Evolutionary conservation across 192 early-diverging fungal genomes (phyloP).

Genomic region (Phlyctochytrium planicorne): DNA sequence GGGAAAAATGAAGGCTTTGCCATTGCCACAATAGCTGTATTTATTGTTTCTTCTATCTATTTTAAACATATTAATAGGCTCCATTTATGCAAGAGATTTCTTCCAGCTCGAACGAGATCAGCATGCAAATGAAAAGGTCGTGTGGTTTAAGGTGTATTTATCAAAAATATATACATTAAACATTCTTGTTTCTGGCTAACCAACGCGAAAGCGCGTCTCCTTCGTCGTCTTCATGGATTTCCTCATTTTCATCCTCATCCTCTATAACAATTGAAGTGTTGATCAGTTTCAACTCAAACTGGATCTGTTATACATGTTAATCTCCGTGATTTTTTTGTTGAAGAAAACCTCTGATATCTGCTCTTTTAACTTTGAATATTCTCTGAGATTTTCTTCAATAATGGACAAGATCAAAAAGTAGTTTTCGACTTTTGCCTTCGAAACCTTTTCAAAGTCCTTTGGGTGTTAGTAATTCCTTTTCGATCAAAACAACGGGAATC

Average conservation of each 20-base stretch:
- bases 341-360: constrained; percentile 26
- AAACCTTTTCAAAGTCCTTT: constrained; percentile 43
- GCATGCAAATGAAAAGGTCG: too few species aligned
- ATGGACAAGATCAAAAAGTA: constrained; percentile 41
- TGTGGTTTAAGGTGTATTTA: neutral
- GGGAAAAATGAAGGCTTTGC: too few species aligned
- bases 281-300: constrained; percentile 29
- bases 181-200: constrained; percentile 4
- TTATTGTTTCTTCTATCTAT: too few species aligned
- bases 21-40: too few species aligned
- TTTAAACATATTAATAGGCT: too few species aligned
- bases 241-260: constrained; percentile 21
- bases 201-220: constrained; percentile 29
- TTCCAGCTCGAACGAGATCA: too few species aligned
- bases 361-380: constrained; percentile 35
- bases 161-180: neutral
- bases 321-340: too few species aligned
- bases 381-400: constrained; percentile 43
- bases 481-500: constrained; percentile 28
- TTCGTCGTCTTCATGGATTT: constrained; percentile 18
- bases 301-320: constrained; percentile 24
- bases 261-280: constrained; percentile 16
- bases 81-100: too few species aligned
- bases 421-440: constrained; percentile 46
- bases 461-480: neutral